phyloP scores from a whole-genome alignment of 1,139 yeast species.

The Taiozyma onychis region DNA sequence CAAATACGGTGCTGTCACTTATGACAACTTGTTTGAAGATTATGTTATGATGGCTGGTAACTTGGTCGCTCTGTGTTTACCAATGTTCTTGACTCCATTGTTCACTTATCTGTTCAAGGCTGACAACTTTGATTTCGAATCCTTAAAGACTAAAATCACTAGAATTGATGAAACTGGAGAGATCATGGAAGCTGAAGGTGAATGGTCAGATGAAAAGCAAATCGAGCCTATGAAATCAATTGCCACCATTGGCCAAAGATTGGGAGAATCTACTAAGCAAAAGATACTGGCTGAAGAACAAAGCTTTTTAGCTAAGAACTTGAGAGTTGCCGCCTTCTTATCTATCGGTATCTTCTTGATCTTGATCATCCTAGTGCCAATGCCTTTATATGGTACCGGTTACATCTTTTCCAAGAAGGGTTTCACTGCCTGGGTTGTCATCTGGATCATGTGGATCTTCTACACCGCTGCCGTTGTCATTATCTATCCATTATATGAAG shows the following conservation, averaged over 20 bases:
- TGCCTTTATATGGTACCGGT: slow-evolving; percentile 79
- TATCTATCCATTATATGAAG: slow-evolving; percentile 61
- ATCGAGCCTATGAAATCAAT: slow-evolving; percentile 31
- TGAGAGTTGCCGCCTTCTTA: slow-evolving; percentile 48
- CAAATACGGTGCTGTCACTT: slow-evolving; percentile 46
- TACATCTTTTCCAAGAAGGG: slow-evolving; percentile 67
- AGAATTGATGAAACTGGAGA: slow-evolving; percentile 69
- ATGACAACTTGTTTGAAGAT: slow-evolving; percentile 66
- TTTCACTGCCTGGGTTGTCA: slow-evolving; percentile 81
- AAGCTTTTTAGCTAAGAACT: slow-evolving; percentile 39
- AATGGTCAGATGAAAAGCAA: slow-evolving; percentile 32
- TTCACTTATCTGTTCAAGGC: slow-evolving; percentile 60
- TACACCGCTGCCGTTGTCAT: slow-evolving; percentile 51
- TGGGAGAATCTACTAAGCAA: slow-evolving; percentile 34
- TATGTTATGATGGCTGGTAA: slow-evolving; percentile 85
- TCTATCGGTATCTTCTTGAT: slow-evolving; percentile 55
- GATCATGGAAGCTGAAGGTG: slow-evolving; percentile 34
- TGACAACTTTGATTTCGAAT: slow-evolving; percentile 70
- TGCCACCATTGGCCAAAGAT: slow-evolving; percentile 36
- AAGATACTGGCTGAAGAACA: slow-evolving; percentile 39
- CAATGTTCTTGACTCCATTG: slow-evolving; percentile 61
- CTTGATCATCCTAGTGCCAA: slow-evolving; percentile 71
- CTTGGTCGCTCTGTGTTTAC: slow-evolving; percentile 73
- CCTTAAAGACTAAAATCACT: slow-evolving; percentile 43
- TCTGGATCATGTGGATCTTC: slow-evolving; percentile 69